Conservation (phyloP, 2,329 filamentous ascomycete species). For the Aspergillus fijiensis region DNA sequence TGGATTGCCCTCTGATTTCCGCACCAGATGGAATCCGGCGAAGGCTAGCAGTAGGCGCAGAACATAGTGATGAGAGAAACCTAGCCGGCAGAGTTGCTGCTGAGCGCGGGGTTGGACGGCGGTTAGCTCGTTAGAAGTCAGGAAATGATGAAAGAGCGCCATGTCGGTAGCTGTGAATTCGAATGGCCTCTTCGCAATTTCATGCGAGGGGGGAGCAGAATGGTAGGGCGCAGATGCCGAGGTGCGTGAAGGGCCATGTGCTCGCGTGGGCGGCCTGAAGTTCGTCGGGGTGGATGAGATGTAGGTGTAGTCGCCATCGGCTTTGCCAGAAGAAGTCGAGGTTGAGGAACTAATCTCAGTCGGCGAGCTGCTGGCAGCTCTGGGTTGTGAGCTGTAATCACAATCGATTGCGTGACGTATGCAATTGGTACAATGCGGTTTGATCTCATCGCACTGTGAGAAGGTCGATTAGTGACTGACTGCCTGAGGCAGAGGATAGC, state of each 20-base stretch:
- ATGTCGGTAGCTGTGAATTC: conserved; percentile 17
- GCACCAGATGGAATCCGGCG: conserved; percentile 15
- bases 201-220: neutral
- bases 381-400: conserved; percentile 2
- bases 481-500: neutral
- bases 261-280: conserved; percentile 11
- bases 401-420: conserved; percentile 14
- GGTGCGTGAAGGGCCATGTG: neutral
- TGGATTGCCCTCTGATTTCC: neutral
- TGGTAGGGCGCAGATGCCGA: neutral
- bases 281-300: conserved; percentile 9
- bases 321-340: neutral
- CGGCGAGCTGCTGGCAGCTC: neutral
- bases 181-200: conserved; percentile 9
- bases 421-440: conserved; percentile 14
- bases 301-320: conserved; percentile 2
- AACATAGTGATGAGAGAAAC: conserved; percentile 14
- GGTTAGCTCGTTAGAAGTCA: conserved; percentile 12
- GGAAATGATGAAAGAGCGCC: conserved; percentile 17
- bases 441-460: conserved; percentile 14
- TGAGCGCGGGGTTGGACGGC: neutral
- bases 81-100: conserved; percentile 8
- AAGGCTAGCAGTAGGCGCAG: conserved; percentile 15
- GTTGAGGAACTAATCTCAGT: neutral
- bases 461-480: neutral